Evolutionary conservation across 2,329 filamentous ascomycete genomes (phyloP).

Genomic region (Madurella mycetomatis): DNA sequence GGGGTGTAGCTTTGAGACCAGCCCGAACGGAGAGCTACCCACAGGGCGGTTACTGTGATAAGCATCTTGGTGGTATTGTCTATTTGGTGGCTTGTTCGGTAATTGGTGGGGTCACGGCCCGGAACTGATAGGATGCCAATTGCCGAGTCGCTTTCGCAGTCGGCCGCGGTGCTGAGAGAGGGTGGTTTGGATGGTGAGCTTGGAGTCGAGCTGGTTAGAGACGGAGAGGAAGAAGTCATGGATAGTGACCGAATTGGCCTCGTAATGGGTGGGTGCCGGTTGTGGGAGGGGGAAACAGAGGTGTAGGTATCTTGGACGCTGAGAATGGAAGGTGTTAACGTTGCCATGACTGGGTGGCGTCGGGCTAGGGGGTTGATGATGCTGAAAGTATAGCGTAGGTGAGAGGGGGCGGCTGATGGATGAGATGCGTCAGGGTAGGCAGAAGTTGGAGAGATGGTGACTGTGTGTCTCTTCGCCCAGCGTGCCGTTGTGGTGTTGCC

Average conservation of each 20-base stretch:
- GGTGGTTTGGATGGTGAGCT: constrained; percentile 12
- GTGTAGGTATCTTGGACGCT: constrained; percentile 67
- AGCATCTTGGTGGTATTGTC: constrained; percentile 43
- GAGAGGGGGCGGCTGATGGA: constrained; percentile 23
- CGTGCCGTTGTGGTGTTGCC: constrained; percentile 59
- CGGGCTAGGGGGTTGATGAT: constrained; percentile 65
- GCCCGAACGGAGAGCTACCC: constrained; percentile 46
- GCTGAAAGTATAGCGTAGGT: constrained; percentile 62
- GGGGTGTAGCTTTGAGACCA: constrained; percentile 28
- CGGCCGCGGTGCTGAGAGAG: constrained; percentile 14
- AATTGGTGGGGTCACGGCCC: constrained; percentile 13
- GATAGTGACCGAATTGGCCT: constrained; percentile 6
- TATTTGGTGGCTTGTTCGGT: constrained; percentile 35
- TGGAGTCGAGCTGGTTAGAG: not conserved
- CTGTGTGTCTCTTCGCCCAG: constrained; percentile 56
- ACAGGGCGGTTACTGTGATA: constrained; percentile 50
- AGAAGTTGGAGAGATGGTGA: constrained; percentile 1
- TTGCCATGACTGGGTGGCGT: constrained; percentile 71
- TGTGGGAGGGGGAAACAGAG: constrained; percentile 47
- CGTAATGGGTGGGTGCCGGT: constrained; percentile 44
- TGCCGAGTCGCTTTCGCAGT: constrained; percentile 24
- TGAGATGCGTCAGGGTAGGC: constrained; percentile 16
- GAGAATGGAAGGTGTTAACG: constrained; percentile 58
- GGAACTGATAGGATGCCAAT: constrained; percentile 14
- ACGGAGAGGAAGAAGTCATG: constrained; percentile 1